Evolutionary conservation across 2,329 filamentous ascomycete genomes (phyloP), one percentile per base, ranked within the genome.

Genomic region (Penicillium griseofulvum): DNA sequence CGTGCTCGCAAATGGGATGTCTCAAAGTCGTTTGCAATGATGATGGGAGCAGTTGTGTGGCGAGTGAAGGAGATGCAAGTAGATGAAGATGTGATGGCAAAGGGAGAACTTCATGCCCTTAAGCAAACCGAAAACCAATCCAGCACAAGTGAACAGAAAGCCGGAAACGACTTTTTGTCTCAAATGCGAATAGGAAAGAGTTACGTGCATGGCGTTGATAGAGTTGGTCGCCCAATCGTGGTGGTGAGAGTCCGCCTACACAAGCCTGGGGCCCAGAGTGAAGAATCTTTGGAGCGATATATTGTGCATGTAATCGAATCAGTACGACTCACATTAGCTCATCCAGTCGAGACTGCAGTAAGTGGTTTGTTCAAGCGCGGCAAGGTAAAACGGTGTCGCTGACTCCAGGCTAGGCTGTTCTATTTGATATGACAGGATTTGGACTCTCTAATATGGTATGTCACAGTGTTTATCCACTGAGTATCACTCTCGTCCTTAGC

Each of bases 381-480:
- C 9, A 0, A 8, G 1, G 5, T 9, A 11, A 12, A n/a, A 10
- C 22, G 3, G 8, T 9, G 17, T 44, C 28, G n/a, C 56, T 62
- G 19, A 63, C 38, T 17, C 2, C 5, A 10, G 0, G 5, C 0
- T 57, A 95, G 90, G 92, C 89, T 29, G 84, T 97, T 59, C 76
- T 97, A 34, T 97, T 99, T 68, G 93, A 99, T 71, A 91, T 97
- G 90, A 95, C 90, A 2, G 86, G 87, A 48, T 97, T 97, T 72
- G 89, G 88, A 11, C 82, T 97, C 77, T 89, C 92, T 12, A 97
- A 99, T 75, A 97, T 97, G 94, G 85, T 87, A 74, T 67, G 78
- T 67, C n/a, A 24, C 2, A 28, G 22, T 49, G 9, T 28, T 11
- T 24, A 5, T 22, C 39, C 28, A n/a, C 16, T 7, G 6, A 28